Percentiles rank a stretch among this genome's conserved stretches.
Conservation (phyloP, 2,329 filamentous ascomycete species). For the Pestalotiopsis fici region DNA sequence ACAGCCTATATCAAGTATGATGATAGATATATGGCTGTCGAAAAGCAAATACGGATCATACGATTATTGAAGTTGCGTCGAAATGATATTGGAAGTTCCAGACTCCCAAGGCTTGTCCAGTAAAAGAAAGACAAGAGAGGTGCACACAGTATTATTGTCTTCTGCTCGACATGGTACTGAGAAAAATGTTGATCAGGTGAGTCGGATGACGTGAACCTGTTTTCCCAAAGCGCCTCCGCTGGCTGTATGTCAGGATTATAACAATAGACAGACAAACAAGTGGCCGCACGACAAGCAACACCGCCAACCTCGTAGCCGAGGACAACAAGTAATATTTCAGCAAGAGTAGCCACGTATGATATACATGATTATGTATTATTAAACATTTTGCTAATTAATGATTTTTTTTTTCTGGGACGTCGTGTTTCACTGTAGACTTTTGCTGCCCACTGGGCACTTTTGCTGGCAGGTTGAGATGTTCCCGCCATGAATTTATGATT, state of each 20-base stretch:
- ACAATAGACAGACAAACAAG: no score
- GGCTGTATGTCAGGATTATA: no score
- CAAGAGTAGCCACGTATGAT: not conserved
- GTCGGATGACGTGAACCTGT: not conserved
- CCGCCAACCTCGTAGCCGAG: no score
- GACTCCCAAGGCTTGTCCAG: not conserved
- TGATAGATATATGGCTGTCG: no score
- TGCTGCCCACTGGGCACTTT: not conserved
- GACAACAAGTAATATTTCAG: no score
- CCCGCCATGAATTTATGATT: constrained; percentile 1
- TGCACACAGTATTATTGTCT: not conserved
- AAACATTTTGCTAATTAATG: no score
- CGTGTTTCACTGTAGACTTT: not conserved
- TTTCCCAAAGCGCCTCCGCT: no score
- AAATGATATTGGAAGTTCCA: not conserved
- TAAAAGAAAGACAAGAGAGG: not conserved
- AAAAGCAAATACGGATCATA: not conserved
- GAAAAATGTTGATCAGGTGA: not conserved
- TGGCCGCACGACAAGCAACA: no score
- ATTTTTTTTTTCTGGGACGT: no score
- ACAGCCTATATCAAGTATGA: no score
- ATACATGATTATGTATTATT: no score
- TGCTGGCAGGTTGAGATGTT: not conserved
- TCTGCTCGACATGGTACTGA: not conserved
- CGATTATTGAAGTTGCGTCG: not conserved